Evolutionary conservation across 108 stramenopile genomes (phyloP).

Genomic region (Asterionellopsis glacialis): DNA sequence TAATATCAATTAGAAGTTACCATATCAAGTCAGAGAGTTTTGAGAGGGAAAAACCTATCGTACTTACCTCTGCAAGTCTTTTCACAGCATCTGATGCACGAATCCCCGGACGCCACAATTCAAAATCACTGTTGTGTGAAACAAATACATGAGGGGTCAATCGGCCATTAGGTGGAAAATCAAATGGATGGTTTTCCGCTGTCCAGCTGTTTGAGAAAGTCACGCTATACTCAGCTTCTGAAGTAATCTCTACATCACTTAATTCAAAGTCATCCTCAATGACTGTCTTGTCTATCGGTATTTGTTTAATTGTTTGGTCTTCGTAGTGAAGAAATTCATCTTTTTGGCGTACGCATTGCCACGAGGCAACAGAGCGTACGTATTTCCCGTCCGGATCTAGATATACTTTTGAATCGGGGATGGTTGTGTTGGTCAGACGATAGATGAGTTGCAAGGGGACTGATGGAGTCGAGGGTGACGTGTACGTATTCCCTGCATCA

Average conservation of each 20-base stretch:
- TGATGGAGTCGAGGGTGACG: neutral
- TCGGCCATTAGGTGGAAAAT: conserved; percentile 27
- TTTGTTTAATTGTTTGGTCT: no score
- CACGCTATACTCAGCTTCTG: no score
- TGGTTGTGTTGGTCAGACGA: neutral
- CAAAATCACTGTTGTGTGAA: neutral
- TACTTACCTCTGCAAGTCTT: neutral
- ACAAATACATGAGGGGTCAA: neutral
- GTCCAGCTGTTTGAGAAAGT: conserved; percentile 46
- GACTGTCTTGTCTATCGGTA: no score
- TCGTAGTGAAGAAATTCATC: no score
- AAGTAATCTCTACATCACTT: no score
- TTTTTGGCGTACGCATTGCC: neutral
- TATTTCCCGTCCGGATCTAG: neutral
- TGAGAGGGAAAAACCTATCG: neutral
- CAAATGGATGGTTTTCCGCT: conserved; percentile 27
- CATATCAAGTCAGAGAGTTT: no score
- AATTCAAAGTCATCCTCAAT: no score
- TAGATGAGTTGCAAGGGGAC: neutral
- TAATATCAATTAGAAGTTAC: no score
- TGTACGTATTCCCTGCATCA: conserved; percentile 33
- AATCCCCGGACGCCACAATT: neutral
- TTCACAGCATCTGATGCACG: neutral
- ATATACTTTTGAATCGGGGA: neutral
- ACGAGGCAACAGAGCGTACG: neutral